Evolutionary conservation across 148 eudicot species (phyloP).

Genomic region (Amaranthus hypochondriacus): DNA sequence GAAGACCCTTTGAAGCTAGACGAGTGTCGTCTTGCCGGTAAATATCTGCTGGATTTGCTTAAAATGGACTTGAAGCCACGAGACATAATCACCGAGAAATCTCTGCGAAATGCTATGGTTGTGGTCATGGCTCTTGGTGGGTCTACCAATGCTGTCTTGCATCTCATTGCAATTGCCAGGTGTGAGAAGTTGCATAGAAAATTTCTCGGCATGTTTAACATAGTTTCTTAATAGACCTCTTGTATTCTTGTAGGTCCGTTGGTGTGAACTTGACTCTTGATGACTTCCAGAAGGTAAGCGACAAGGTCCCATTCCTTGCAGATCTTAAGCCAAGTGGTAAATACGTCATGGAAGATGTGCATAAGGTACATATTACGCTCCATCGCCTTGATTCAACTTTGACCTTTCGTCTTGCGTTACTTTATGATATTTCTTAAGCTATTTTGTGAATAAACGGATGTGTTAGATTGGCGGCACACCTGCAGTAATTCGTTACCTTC

Average conservation of each 20-base stretch:
- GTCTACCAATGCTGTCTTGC: constrained; percentile 94
- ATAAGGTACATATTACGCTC: constrained; percentile 53
- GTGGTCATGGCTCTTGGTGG: constrained; percentile 97
- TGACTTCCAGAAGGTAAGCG: constrained; percentile 96
- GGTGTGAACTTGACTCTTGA: constrained; percentile 70
- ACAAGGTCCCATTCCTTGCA: constrained; percentile 85
- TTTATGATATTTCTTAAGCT: background rate
- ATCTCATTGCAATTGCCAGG: constrained; percentile 97
- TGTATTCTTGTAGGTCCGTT: constrained; percentile 64
- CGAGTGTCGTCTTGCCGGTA: constrained; percentile 96
- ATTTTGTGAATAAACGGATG: constrained; percentile 1
- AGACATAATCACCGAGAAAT: constrained; percentile 83
- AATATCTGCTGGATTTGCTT: constrained; percentile 70
- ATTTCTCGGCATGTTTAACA: background rate
- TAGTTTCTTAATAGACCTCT: constrained; percentile 3
- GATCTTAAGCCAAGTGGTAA: constrained; percentile 99
- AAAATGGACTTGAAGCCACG: constrained; percentile 93
- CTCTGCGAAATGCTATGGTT: constrained; percentile 88
- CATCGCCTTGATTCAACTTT: background rate
- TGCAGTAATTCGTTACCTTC: constrained; percentile 71
- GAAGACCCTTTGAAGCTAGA: constrained; percentile 94
- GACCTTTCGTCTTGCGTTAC: background rate
- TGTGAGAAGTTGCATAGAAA: constrained; percentile 22
- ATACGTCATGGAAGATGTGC: constrained; percentile 95
- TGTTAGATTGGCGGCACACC: constrained; percentile 94